These are phyloP conservation scores for Hydnomerulius pinastri DNA, from an alignment of 768 basidiomycete species.

Conservation along the genomic window DNA sequence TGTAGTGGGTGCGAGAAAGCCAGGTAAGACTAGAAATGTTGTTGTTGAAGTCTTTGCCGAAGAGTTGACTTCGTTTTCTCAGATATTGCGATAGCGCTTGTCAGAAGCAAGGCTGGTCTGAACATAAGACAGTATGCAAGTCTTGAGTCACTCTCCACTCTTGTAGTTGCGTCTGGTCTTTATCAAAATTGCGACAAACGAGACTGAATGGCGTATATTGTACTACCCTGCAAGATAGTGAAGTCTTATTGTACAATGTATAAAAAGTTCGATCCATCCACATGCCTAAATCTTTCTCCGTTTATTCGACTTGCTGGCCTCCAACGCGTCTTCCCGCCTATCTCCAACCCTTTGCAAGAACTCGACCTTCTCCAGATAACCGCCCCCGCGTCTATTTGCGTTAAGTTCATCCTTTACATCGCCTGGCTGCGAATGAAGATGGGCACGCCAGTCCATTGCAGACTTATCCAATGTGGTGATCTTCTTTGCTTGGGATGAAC, in stretches of 20 bases:
- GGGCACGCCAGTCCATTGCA: slow-evolving; percentile 81
- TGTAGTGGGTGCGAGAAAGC: slow-evolving; percentile 47
- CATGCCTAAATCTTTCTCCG: slow-evolving; percentile 36
- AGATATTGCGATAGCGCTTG: slow-evolving; percentile 48
- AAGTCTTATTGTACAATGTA: slow-evolving; percentile 12
- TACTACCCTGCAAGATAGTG: too few relatives aligned
- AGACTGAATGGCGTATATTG: too few relatives aligned
- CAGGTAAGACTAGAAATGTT: slow-evolving; percentile 30
- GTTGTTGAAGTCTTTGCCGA: background rate
- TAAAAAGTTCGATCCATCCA: background rate
- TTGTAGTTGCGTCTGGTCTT: too few relatives aligned
- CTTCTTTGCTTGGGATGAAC: slow-evolving; percentile 64
- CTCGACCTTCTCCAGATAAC: slow-evolving; percentile 84
- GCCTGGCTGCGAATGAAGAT: slow-evolving; percentile 47
- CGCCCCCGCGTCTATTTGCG: slow-evolving; percentile 69
- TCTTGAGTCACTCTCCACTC: slow-evolving; percentile 7
- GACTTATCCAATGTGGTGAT: slow-evolving; percentile 85
- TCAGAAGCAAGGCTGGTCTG: slow-evolving; percentile 41
- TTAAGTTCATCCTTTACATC: slow-evolving; percentile 72
- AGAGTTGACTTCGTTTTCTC: background rate
- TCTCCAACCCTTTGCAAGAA: slow-evolving; percentile 78
- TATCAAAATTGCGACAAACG: too few relatives aligned
- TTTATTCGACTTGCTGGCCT: slow-evolving; percentile 57
- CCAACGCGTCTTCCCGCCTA: slow-evolving; percentile 65
- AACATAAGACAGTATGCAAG: slow-evolving; percentile 35